These are phyloP conservation scores for Arachis monticola DNA, from an alignment of 331 rosid species.

Conservation along the genomic window DNA sequence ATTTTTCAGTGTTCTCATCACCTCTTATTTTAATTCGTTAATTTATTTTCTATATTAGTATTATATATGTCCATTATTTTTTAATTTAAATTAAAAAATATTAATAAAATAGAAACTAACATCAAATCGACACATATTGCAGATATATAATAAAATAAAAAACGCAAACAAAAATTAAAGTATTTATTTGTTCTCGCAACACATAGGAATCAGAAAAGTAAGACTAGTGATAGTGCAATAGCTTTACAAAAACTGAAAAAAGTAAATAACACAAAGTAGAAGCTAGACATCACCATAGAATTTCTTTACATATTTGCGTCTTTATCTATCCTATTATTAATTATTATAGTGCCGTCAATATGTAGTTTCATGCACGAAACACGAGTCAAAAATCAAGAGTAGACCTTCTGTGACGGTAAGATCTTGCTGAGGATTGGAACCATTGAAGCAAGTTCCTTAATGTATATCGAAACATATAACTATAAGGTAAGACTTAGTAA, in stretches of 20 bases:
- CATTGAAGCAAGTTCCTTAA: slow-evolving; percentile 34
- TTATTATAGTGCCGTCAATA: not conserved
- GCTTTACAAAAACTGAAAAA: slow-evolving; percentile 2
- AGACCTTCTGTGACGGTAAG: slow-evolving; percentile 19
- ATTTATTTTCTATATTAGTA: too few species aligned
- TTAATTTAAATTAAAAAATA: not conserved
- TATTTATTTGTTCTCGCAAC: too few species aligned
- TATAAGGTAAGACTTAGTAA: not conserved
- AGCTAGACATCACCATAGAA: not conserved
- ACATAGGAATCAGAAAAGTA: slow-evolving; percentile 1
- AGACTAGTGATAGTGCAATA: not conserved
- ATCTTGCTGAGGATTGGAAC: not conserved
- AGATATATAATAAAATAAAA: too few species aligned
- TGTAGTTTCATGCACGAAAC: too few species aligned
- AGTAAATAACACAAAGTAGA: slow-evolving; percentile 10
- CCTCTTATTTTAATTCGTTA: too few species aligned
- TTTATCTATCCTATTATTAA: not conserved
- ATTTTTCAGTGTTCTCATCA: too few species aligned
- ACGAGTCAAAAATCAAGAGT: not conserved
- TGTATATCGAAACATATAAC: not conserved
- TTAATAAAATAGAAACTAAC: too few species aligned
- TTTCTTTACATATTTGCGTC: not conserved
- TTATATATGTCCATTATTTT: too few species aligned
- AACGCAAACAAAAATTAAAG: too few species aligned
- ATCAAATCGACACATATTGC: too few species aligned